These are phyloP conservation scores for Andrographis paniculata DNA, from an alignment of 305 asterid genomes.

Conservation along the genomic window DNA sequence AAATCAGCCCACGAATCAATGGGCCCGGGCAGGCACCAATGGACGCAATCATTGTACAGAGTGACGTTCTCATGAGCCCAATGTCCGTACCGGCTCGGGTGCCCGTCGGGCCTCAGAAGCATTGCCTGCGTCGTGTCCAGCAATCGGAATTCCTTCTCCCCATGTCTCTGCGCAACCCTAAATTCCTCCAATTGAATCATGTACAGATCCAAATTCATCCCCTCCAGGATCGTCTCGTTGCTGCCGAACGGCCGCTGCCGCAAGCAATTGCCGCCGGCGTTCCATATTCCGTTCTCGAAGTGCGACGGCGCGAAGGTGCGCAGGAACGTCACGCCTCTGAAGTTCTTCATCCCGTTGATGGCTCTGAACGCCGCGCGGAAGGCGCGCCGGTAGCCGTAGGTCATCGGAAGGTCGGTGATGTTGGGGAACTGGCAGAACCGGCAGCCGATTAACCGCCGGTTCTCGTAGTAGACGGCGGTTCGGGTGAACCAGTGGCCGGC, in stretches of 20 bases:
- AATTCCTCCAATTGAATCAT: constrained; percentile 54
- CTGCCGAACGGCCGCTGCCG: constrained; percentile 47
- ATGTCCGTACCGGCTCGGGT: constrained; percentile 60
- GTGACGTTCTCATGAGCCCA: constrained; percentile 44
- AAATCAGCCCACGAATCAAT: constrained; percentile 63
- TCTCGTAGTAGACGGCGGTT: constrained; percentile 42
- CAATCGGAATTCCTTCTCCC: constrained; percentile 33
- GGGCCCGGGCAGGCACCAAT: constrained; percentile 85
- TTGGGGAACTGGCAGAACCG: constrained; percentile 45
- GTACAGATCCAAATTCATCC: constrained; percentile 38
- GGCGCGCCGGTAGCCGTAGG: constrained; percentile 49
- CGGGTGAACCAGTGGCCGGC: constrained; percentile 81
- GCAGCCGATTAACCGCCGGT: constrained; percentile 44
- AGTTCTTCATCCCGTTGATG: constrained; percentile 30
- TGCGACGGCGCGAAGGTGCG: constrained; percentile 74
- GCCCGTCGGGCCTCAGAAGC: constrained; percentile 77
- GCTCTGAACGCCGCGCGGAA: constrained; percentile 54
- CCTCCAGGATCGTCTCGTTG: constrained; percentile 38
- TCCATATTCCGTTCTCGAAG: constrained; percentile 72
- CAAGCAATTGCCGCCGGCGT: constrained; percentile 55
- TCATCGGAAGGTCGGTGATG: constrained; percentile 35
- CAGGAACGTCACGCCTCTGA: constrained; percentile 38
- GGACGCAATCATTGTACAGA: constrained; percentile 52
- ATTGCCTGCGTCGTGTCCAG: constrained; percentile 53
- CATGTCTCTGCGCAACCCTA: constrained; percentile 30